A percentile compares a stretch with the other conserved stretches of the same genome.
phyloP scores from a whole-genome alignment of 768 basidiomycete genomes.

The Lactarius deliciosus region DNA sequence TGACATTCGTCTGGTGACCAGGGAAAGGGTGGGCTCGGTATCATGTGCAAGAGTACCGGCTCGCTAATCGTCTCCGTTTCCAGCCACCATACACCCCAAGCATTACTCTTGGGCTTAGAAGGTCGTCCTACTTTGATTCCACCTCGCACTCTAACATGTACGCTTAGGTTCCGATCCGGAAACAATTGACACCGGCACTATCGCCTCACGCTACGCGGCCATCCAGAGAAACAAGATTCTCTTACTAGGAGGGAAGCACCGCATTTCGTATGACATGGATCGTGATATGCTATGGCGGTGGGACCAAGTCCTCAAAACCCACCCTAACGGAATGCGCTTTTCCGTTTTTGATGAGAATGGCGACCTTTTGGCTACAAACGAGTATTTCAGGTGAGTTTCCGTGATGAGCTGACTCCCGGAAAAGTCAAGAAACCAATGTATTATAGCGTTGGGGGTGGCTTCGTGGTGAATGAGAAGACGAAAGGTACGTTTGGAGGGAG shows the following conservation, averaged over 20 bases:
- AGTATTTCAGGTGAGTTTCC: slow-evolving; percentile 70
- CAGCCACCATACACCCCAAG: slow-evolving; percentile 87
- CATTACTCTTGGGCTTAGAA: slow-evolving; percentile 80
- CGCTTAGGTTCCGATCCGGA: slow-evolving; percentile 79
- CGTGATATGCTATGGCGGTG: slow-evolving; percentile 92
- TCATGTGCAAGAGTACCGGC: slow-evolving; percentile 15
- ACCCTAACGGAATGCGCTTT: slow-evolving; percentile 94
- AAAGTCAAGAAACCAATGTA: not conserved
- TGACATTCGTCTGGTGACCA: slow-evolving; percentile 33
- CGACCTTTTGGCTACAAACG: slow-evolving; percentile 87
- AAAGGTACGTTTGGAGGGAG: slow-evolving; percentile 52
- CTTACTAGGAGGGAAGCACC: slow-evolving; percentile 67
- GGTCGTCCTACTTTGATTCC: slow-evolving; percentile 33
- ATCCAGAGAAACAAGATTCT: slow-evolving; percentile 68
- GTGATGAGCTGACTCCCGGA: not conserved
- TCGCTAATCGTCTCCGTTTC: slow-evolving; percentile 4
- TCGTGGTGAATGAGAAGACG: slow-evolving; percentile 93
- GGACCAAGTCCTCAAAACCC: slow-evolving; percentile 85
- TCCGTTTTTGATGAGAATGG: slow-evolving; percentile 80
- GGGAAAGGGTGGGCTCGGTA: slow-evolving; percentile 67
- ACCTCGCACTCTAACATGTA: not conserved
- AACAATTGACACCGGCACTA: slow-evolving; percentile 86
- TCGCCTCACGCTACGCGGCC: slow-evolving; percentile 68
- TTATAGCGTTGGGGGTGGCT: slow-evolving; percentile 82
- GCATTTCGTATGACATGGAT: slow-evolving; percentile 85